phyloP scores from a whole-genome alignment of 768 basidiomycete species.

The Leccinum uliginosum region DNA sequence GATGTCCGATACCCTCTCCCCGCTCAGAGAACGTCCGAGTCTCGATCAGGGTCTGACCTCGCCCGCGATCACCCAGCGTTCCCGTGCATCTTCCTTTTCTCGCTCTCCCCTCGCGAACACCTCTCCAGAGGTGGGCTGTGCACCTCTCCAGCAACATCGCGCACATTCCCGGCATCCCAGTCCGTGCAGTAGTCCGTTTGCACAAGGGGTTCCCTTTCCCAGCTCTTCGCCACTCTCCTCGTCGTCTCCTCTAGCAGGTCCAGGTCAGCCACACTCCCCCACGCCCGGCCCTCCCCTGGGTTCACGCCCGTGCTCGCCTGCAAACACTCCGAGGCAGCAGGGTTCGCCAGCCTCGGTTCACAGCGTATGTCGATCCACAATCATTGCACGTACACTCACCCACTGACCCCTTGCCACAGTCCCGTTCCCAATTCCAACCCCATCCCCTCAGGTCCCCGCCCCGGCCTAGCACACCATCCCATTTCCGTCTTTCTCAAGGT shows the following conservation, averaged over 20 bases:
- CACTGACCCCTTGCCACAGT: background rate
- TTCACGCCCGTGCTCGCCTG: conserved; percentile 6
- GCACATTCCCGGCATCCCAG: conserved; percentile 9
- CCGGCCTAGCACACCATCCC: conserved; percentile 4
- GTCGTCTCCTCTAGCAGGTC: conserved; percentile 11
- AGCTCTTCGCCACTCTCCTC: conserved; percentile 8
- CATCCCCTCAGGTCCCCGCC: conserved; percentile 1
- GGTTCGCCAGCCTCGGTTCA: conserved; percentile 10
- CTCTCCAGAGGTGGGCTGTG: conserved; percentile 6
- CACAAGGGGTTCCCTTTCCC: conserved; percentile 12
- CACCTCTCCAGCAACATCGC: conserved; percentile 2
- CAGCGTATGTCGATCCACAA: conserved; percentile 8
- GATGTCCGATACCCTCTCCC: conserved; percentile 14
- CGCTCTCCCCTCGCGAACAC: conserved; percentile 5
- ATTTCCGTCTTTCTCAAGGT: background rate
- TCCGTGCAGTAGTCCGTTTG: conserved; percentile 5
- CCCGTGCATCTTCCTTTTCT: conserved; percentile 13
- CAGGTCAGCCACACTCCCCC: conserved; percentile 2
- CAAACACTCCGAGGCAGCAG: background rate
- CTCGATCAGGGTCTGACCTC: conserved; percentile 2
- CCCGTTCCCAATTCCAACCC: conserved; percentile 7
- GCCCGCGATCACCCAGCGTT: conserved; percentile 1
- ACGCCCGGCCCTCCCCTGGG: background rate
- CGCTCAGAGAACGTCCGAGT: conserved; percentile 14
- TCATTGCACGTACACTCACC: background rate